A percentile compares a stretch with the other conserved stretches of the same genome.
phyloP scores from a whole-genome alignment of 2,329 filamentous ascomycete species.

The Diaporthe capsici region DNA sequence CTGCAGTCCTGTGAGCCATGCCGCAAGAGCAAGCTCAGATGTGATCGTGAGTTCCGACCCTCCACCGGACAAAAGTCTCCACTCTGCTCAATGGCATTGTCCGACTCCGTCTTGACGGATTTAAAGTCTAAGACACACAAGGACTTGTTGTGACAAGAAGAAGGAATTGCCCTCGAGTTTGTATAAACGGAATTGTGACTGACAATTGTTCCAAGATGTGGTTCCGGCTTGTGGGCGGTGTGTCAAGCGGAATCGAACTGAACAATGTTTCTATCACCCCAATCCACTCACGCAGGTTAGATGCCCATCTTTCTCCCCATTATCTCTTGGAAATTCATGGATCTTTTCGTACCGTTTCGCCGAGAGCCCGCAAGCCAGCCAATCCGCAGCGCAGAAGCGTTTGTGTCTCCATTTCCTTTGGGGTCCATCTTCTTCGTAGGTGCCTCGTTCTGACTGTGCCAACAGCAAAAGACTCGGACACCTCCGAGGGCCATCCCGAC shows the following conservation, averaged over 20 bases:
- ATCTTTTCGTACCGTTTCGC: not conserved
- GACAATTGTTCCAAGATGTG: constrained; percentile 42
- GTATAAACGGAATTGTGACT: not conserved
- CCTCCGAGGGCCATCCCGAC: constrained; percentile 39
- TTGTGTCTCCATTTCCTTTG: constrained; percentile 1
- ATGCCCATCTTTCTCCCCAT: not conserved
- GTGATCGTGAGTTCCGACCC: constrained; percentile 46
- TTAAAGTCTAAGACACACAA: not conserved
- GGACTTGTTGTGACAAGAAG: not conserved
- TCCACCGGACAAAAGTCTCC: not conserved
- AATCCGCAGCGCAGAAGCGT: not conserved
- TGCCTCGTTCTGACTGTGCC: not conserved
- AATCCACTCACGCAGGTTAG: constrained; percentile 49
- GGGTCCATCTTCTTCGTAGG: not conserved
- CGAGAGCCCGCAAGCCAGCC: not conserved
- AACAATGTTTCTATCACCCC: constrained; percentile 53
- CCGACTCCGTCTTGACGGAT: not conserved
- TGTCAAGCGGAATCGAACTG: constrained; percentile 48
- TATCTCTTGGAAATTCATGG: not conserved
- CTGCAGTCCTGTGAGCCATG: constrained; percentile 53
- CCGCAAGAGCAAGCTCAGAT: constrained; percentile 53
- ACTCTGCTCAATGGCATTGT: not conserved
- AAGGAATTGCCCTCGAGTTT: not conserved
- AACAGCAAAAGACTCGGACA: constrained; percentile 25
- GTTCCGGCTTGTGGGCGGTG: constrained; percentile 53